These are phyloP conservation scores for Wickerhamiella alocasiicola DNA, from an alignment of 805 yeast genomes.

Conservation along the genomic window DNA sequence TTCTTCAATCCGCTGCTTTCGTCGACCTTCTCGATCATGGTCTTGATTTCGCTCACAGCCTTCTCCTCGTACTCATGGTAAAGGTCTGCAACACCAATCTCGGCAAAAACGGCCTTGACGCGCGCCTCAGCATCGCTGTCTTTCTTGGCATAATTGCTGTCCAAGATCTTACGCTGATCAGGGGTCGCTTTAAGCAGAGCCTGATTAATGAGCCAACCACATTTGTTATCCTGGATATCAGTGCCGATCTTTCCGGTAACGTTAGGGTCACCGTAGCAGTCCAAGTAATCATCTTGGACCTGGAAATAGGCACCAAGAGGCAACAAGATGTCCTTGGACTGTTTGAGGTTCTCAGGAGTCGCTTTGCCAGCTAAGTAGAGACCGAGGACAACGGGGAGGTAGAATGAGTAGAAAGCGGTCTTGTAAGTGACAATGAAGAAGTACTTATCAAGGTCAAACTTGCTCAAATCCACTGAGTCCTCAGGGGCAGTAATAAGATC, in stretches of 20 bases:
- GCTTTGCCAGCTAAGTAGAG: slow-evolving; percentile 82
- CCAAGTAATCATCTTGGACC: slow-evolving; percentile 94
- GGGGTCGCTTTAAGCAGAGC: slow-evolving; percentile 69
- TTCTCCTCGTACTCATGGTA: slow-evolving; percentile 77
- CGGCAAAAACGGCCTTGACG: slow-evolving; percentile 62
- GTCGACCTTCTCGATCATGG: slow-evolving; percentile 58
- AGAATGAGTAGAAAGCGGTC: slow-evolving; percentile 95
- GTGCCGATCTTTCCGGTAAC: slow-evolving; percentile 98
- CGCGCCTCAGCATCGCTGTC: slow-evolving; percentile 51
- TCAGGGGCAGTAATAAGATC: slow-evolving; percentile 97
- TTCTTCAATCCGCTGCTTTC: slow-evolving; percentile 89
- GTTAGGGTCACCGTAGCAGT: slow-evolving; percentile 94
- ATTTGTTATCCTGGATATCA: slow-evolving; percentile 95
- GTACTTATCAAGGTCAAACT: slow-evolving; percentile 80
- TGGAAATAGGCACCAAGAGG: slow-evolving; percentile 98
- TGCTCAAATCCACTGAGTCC: slow-evolving; percentile 76
- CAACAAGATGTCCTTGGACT: slow-evolving; percentile 74
- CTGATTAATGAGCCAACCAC: slow-evolving; percentile 94
- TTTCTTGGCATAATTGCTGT: slow-evolving; percentile 82
- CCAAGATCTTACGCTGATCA: slow-evolving; percentile 72
- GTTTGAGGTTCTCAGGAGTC: slow-evolving; percentile 63
- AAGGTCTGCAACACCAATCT: slow-evolving; percentile 54
- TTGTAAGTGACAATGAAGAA: slow-evolving; percentile 91
- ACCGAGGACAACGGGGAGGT: slow-evolving; percentile 93
- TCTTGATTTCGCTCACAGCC: slow-evolving; percentile 49